Conservation (phyloP, 345 rosid species). For the Dipteronia sinensis region DNA sequence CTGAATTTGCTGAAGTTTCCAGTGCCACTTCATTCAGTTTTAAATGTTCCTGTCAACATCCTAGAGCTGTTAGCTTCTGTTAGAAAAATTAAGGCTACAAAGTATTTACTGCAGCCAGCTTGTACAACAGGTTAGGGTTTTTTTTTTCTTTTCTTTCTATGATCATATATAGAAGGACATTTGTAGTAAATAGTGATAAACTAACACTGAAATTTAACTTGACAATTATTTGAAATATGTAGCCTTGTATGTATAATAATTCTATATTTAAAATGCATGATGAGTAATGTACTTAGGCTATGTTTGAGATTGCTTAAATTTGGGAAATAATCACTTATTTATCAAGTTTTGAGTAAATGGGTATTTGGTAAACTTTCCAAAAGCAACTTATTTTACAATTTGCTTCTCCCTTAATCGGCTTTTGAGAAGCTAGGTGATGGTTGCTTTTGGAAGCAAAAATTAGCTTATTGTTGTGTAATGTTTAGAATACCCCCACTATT, state of each 20-base stretch:
- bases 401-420: too few species aligned
- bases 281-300: neutral
- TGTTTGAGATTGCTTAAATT: too few species aligned
- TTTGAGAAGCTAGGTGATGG: too few species aligned
- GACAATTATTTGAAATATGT: neutral
- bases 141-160: too few species aligned
- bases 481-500: too few species aligned
- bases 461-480: too few species aligned
- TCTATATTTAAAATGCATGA: slow-evolving; percentile 6
- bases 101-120: neutral
- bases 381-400: too few species aligned
- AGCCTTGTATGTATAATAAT: slow-evolving; percentile 11
- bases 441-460: too few species aligned
- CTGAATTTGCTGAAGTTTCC: slow-evolving; percentile 1
- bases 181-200: neutral
- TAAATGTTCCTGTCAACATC: slow-evolving; percentile 17
- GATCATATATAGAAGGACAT: neutral
- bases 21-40: neutral
- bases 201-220: neutral
- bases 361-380: too few species aligned
- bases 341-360: too few species aligned
- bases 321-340: too few species aligned
- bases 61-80: slow-evolving; percentile 8
- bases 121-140: neutral
- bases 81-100: neutral